Evolutionary conservation across 495 filamentous ascomycete species (phyloP).

Genomic region (Aspergillus egyptiacus): DNA sequence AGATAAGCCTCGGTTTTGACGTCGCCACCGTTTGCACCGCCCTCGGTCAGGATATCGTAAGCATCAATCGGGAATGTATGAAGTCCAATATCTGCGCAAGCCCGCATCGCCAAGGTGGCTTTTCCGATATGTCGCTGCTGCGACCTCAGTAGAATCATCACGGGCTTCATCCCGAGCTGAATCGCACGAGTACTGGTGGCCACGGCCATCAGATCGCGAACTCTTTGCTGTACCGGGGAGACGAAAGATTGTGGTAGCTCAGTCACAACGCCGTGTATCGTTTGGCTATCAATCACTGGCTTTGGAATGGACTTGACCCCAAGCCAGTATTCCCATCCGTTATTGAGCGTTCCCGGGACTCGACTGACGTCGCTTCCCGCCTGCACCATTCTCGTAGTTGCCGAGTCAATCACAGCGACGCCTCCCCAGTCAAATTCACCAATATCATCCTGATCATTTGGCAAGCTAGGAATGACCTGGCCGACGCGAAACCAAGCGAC

Average conservation of each 20-base stretch:
- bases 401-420: constrained; percentile 75
- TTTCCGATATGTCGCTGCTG: constrained; percentile 93
- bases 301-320: constrained; percentile 57
- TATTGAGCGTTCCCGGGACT: constrained; percentile 65
- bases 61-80: constrained; percentile 87
- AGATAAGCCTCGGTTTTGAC: constrained; percentile 89
- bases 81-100: constrained; percentile 80
- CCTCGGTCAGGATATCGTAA: constrained; percentile 88
- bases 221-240: constrained; percentile 62
- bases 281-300: constrained; percentile 28
- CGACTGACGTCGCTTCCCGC: constrained; percentile 75
- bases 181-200: constrained; percentile 84
- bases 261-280: constrained; percentile 40
- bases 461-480: constrained; percentile 52
- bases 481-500: constrained; percentile 89
- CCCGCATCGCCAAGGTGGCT: constrained; percentile 62
- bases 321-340: constrained; percentile 81
- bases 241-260: constrained; percentile 47
- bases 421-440: constrained; percentile 71
- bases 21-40: constrained; percentile 77
- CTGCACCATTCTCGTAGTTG: constrained; percentile 79
- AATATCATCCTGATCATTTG: constrained; percentile 53
- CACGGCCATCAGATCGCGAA: constrained; percentile 81
- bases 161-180: constrained; percentile 76
- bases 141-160: constrained; percentile 80